These are phyloP conservation scores for Sporothrix protearum DNA, from an alignment of 2,329 filamentous ascomycete genomes.

Conservation along the genomic window DNA sequence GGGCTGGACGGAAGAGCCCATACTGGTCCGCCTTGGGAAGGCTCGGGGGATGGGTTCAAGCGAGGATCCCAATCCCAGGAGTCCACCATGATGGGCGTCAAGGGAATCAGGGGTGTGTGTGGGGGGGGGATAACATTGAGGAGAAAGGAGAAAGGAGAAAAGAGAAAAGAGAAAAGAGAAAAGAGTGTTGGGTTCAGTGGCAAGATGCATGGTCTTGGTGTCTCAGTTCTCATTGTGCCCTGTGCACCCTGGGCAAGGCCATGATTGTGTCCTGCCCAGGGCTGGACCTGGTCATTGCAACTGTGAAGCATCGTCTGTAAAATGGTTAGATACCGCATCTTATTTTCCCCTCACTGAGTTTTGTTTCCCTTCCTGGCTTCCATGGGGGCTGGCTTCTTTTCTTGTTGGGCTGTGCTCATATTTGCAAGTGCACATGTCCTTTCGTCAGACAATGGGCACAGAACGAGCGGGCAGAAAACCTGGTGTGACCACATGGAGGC, in stretches of 20 bases:
- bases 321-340: background rate
- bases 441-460: conserved; percentile 1
- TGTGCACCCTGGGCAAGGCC: background rate
- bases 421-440: background rate
- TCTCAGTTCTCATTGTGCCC: background rate
- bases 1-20: conserved; percentile 15
- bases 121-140: background rate
- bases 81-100: conserved; percentile 13
- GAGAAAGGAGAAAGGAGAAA: background rate
- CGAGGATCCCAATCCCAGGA: conserved; percentile 9
- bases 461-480: conserved; percentile 13
- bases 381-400: background rate
- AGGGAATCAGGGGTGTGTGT: conserved; percentile 15
- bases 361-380: background rate
- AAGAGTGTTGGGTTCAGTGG: conserved; percentile 1
- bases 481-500: conserved; percentile 12
- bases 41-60: conserved; percentile 4
- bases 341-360: background rate
- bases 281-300: background rate
- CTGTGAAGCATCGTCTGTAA: background rate
- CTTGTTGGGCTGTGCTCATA: background rate
- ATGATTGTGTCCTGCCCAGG: background rate
- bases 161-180: background rate
- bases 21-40: conserved; percentile 11
- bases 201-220: background rate